Percentiles rank a stretch among this genome's conserved stretches.
Conservation (phyloP, 352 stramenopile species). For the Phytophthora pluvialis region DNA sequence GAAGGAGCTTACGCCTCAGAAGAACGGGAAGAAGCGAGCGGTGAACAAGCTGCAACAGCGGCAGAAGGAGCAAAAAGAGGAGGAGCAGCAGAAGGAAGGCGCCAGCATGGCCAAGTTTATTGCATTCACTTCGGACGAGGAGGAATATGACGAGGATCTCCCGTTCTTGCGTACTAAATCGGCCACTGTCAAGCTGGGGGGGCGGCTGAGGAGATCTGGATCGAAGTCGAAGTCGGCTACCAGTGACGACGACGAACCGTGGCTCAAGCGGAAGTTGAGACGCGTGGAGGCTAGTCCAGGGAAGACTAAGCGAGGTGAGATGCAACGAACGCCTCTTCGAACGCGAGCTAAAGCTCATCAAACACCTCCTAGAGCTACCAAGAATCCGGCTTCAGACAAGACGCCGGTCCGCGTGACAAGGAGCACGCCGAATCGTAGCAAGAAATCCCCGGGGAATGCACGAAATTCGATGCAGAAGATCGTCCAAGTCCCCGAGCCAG, state of each 20-base stretch:
- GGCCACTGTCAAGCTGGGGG: too few relatives aligned
- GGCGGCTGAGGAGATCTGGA: too few relatives aligned
- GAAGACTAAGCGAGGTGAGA: neutral
- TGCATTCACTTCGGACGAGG: too few relatives aligned
- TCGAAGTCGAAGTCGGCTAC: neutral
- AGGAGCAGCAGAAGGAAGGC: neutral
- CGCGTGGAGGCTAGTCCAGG: constrained; percentile 3
- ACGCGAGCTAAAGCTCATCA: too few relatives aligned
- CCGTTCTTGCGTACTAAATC: neutral
- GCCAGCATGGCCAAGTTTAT: neutral
- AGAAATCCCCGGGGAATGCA: constrained; percentile 2
- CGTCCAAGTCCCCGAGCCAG: too few relatives aligned
- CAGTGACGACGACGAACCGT: constrained; percentile 12
- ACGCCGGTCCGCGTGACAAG: neutral
- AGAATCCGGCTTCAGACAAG: constrained; percentile 1
- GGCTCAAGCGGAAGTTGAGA: constrained; percentile 13
- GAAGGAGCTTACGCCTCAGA: neutral
- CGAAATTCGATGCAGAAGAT: neutral
- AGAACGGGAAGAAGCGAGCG: constrained; percentile 9
- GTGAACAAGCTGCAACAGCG: neutral
- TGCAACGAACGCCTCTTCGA: too few relatives aligned
- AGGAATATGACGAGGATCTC: constrained; percentile 10
- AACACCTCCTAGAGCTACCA: constrained; percentile 1
- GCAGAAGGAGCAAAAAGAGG: too few relatives aligned
- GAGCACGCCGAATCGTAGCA: neutral